Percentiles rank a stretch among this genome's conserved stretches.
Conservation (phyloP, 495 filamentous ascomycete species). For the Trichodelitschia bisporula region DNA sequence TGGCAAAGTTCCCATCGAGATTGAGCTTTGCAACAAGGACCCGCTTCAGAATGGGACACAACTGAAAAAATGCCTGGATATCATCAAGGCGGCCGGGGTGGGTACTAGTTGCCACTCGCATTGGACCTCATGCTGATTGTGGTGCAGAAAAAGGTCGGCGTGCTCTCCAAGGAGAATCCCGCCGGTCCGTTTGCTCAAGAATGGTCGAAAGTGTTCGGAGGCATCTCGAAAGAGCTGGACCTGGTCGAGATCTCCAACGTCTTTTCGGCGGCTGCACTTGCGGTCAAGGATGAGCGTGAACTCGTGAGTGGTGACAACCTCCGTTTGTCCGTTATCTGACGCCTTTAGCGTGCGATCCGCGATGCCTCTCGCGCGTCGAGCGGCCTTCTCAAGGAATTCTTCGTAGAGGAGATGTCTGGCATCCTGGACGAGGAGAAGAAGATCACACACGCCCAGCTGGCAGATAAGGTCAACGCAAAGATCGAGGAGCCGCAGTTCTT, state of each 20-base stretch:
- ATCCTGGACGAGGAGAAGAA: constrained; percentile 90
- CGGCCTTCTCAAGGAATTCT: constrained; percentile 77
- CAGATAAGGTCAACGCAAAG: constrained; percentile 66
- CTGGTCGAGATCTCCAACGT: constrained; percentile 69
- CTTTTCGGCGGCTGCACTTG: constrained; percentile 58
- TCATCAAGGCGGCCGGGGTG: constrained; percentile 73
- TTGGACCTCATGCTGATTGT: too few species aligned
- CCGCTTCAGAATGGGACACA: constrained; percentile 67
- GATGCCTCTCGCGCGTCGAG: constrained; percentile 82
- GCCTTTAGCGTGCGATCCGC: constrained; percentile 76
- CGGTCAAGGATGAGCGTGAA: constrained; percentile 92
- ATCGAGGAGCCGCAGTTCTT: constrained; percentile 87
- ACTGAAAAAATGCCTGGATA: constrained; percentile 54
- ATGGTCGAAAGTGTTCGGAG: constrained; percentile 63
- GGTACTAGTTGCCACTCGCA: too few species aligned
- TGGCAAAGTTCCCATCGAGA: constrained; percentile 72
- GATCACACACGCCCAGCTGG: constrained; percentile 65
- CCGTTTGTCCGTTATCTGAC: constrained; percentile 1
- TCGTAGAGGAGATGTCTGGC: constrained; percentile 91
- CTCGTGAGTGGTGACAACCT: constrained; percentile 37
- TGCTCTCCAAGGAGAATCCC: constrained; percentile 59
- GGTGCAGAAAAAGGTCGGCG: constrained; percentile 79
- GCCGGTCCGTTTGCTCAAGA: constrained; percentile 83
- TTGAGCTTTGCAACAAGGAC: constrained; percentile 75
- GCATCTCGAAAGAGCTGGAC: constrained; percentile 60